Evolutionary conservation across 2,329 filamentous ascomycete genomes (phyloP), one percentile per base, ranked within the genome.

Genomic region (Sphaerulina vaccinii): DNA sequence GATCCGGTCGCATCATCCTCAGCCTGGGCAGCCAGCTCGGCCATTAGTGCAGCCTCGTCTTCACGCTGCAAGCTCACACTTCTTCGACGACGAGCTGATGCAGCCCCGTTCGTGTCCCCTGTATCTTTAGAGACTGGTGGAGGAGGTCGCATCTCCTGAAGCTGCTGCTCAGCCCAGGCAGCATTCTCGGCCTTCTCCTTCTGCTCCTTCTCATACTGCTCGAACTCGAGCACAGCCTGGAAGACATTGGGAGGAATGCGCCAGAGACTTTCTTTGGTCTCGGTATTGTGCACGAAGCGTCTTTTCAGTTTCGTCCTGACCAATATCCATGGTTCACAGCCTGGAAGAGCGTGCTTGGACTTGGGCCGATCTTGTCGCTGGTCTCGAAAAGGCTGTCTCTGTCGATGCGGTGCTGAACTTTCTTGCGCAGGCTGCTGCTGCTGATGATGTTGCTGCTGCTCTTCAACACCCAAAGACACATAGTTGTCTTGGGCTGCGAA

Each of bases 221-320:
- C 83, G 48, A 93, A 88, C 11, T 84, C 81, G 3, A 81, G 68
- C 1, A 85, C 81, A 0, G 83, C 90, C 54, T 86, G 84, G 79
- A 91, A 85, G 29, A 99, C 78, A 68, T 93, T 86, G 49, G 89
- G 83, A 0, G 93, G 93, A 63, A 96, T 93, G 64, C 90, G 90
- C 93, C 95, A 99, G 70, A 90, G 90, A 70, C 91, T 97, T 60
- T 90, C 80, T 32, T 92, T 88, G 59, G 92, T 96, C 48, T 81
- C 80, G 0, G 85, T 82, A 61, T 99, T 96, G 74, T 95, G 88
- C 2, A 91, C 90, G 66, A 99, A 99, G 46, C 91, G 82, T 51
- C 93, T 80, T 18, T 89, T 88, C 56, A 92, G 84, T 67, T 90
- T 96, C 1, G 93, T 99, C 67, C 87, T 88, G n/a, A 99, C 89